These are phyloP conservation scores for Coelastrella sp. DNA, from an alignment of 139 green algal species.

Conservation along the genomic window DNA sequence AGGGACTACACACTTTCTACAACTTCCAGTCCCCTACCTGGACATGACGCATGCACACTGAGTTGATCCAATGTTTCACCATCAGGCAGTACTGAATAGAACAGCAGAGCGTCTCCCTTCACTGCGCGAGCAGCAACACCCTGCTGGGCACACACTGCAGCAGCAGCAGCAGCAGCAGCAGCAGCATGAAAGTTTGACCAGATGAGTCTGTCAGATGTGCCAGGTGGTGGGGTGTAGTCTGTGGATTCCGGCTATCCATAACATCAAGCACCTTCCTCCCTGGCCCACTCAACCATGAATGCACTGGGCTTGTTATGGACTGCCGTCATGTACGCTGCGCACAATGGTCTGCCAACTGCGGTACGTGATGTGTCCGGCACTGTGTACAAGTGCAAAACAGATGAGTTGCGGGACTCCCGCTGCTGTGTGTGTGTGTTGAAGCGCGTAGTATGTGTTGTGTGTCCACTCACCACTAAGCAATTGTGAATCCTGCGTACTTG, in stretches of 20 bases:
- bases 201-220: background rate
- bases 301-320: no score
- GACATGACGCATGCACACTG: background rate
- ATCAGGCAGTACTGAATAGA: background rate
- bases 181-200: no score
- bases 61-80: background rate
- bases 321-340: no score
- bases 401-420: background rate
- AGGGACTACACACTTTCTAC: background rate
- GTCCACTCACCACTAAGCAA: background rate
- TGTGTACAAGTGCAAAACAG: no score
- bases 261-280: no score
- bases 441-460: background rate
- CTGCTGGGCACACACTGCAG: background rate
- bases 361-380: no score
- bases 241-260: background rate
- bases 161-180: background rate
- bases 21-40: background rate
- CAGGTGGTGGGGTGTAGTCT: background rate
- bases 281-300: no score
- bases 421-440: background rate
- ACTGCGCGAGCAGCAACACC: background rate
- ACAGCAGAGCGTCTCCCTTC: slow-evolving; percentile 36
- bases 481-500: background rate
- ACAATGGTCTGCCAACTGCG: no score